A percentile compares a stretch with the other conserved stretches of the same genome.
These are phyloP conservation scores for Wickerhamiella alocasiicola DNA, from an alignment of 805 yeast genomes.

Conservation along the genomic window DNA sequence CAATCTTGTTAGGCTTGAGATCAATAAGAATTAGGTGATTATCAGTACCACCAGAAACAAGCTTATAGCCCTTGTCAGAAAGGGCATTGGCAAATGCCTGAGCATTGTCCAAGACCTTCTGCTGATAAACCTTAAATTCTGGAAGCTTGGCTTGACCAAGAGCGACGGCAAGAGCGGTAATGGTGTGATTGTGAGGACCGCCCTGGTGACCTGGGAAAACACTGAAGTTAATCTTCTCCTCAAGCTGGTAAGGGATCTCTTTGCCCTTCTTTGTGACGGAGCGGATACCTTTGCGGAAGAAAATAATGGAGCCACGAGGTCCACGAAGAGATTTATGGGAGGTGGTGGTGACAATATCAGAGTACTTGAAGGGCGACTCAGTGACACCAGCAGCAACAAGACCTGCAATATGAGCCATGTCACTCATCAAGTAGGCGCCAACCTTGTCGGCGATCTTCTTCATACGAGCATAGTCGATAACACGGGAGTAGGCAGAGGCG, in stretches of 20 bases:
- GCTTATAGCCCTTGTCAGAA: conserved; percentile 56
- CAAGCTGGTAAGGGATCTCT: conserved; percentile 82
- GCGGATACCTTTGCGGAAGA: conserved; percentile 93
- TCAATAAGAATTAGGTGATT: conserved; percentile 83
- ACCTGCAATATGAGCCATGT: conserved; percentile 98
- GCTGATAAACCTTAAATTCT: conserved; percentile 83
- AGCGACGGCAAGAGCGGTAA: conserved; percentile 94
- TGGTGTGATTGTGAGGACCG: conserved; percentile 99
- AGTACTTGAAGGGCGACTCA: conserved; percentile 91
- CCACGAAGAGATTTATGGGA: conserved; percentile 98
- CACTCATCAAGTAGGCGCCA: conserved; percentile 90
- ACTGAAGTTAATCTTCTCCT: conserved; percentile 89
- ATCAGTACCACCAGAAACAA: conserved; percentile 91
- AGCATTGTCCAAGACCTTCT: conserved; percentile 80
- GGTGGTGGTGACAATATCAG: conserved; percentile 96
- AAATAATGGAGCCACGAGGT: conserved; percentile 99
- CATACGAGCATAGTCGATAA: conserved; percentile 94
- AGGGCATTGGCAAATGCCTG: conserved; percentile 67
- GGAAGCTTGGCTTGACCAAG: conserved; percentile 86
- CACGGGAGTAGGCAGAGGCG: conserved; percentile 94
- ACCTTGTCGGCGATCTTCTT: conserved; percentile 92
- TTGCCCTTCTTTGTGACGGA: conserved; percentile 82
- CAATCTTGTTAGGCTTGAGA: conserved; percentile 62
- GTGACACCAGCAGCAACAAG: conserved; percentile 91
- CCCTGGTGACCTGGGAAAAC: conserved; percentile 99